Conservation (phyloP, 2,329 filamentous ascomycete genomes). For the Alternaria brassicae region DNA sequence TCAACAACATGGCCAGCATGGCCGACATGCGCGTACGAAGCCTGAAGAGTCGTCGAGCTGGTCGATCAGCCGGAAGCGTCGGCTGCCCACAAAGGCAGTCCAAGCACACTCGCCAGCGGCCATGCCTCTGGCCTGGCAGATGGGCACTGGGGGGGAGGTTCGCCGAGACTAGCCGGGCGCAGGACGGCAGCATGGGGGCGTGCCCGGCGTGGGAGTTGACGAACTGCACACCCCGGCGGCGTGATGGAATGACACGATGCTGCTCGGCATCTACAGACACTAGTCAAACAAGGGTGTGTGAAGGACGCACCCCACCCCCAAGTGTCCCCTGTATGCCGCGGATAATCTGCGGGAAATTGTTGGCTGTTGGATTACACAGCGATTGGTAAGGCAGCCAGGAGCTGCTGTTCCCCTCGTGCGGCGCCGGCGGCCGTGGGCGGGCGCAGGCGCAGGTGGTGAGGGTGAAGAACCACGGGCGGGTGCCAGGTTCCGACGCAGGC, state of each 20-base stretch:
- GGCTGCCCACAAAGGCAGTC: constrained; percentile 5
- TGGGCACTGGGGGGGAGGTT: background rate
- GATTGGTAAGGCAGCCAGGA: constrained; percentile 20
- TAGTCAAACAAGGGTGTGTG: constrained; percentile 14
- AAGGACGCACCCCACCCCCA: constrained; percentile 29
- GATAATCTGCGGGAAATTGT: constrained; percentile 34
- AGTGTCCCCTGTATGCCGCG: constrained; percentile 18
- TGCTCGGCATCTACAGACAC: constrained; percentile 14
- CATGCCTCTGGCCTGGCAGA: constrained; percentile 5
- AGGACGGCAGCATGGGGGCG: background rate
- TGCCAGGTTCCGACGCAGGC: constrained; percentile 8
- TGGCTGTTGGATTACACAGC: constrained; percentile 12
- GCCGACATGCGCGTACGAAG: background rate
- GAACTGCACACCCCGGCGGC: background rate
- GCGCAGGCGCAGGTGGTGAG: background rate
- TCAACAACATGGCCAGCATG: background rate
- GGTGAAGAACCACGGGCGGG: constrained; percentile 12
- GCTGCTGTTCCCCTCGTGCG: background rate
- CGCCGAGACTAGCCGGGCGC: constrained; percentile 10
- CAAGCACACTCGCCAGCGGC: constrained; percentile 6
- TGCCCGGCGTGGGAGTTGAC: background rate
- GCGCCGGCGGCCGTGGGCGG: background rate
- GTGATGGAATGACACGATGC: constrained; percentile 1
- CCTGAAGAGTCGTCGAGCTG: background rate
- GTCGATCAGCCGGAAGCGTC: constrained; percentile 3